Evolutionary conservation across 139 green algal species (phyloP), one percentile per base, ranked within the genome.

Genomic region (Chlamydomonas eustigma): DNA sequence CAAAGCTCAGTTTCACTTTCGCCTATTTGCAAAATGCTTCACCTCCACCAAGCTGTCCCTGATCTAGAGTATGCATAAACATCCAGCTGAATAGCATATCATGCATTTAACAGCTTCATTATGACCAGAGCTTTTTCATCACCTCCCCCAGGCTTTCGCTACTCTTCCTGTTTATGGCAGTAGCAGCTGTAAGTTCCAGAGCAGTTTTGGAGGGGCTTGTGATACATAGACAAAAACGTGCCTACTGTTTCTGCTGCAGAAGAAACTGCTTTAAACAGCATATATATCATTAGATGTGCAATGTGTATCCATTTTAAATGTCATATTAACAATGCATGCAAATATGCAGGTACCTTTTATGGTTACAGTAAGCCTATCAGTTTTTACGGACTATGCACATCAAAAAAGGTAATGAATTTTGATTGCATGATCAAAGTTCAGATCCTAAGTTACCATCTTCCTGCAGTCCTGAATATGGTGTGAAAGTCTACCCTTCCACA

Each of bases 341-440:
- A 12, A 28, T 18, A 12, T 58, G 44, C 18, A 12, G 44, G 12
- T 58, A 1, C 74, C 74, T 4, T 79, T 70, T 25, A 52, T 73
- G 28, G 50, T 79, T 33, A 64, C 71, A 1, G 74, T 79, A 39
- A 79, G 74, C 74, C 50, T 44, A 1, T 75, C 64, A 1, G 74
- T 74, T 22, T 79, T 79, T 64, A 79, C 74, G 1, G 74, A 79
- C 22, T 64, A 58, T 1, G 63, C 32, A 6, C 74, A 79, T 64
- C 50, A 37, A 35, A 38, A 58, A 12, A 58, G 44, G 44, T 58
- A 18, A 35, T 58, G 44, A 58, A 58, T 28, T 58, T 58, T 58
- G 44, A 58, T 58, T 58, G 44, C n/a, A 58, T 58, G 44, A 58
- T 58, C 18, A 12, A 58, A 18, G 44, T 12, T 58, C 44, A 18